A percentile compares a stretch with the other conserved stretches of the same genome.
Evolutionary conservation across 2,329 filamentous ascomycete genomes (phyloP).

Genomic region (Hysterium pulicare): DNA sequence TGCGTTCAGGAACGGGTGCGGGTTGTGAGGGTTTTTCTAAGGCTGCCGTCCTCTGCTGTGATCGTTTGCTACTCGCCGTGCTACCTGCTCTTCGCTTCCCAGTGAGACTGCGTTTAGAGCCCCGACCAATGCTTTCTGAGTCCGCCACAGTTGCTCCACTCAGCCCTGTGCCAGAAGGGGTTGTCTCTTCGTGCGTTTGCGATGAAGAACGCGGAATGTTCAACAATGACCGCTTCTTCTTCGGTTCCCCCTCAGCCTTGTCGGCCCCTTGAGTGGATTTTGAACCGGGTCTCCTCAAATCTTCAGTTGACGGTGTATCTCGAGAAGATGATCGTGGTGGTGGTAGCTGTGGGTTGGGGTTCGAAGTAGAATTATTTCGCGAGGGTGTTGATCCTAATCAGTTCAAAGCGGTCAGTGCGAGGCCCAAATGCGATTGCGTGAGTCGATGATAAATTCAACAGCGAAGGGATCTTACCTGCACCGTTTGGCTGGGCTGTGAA

Average conservation of each 20-base stretch:
- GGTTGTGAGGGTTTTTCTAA: slow-evolving; percentile 40
- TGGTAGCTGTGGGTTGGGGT: slow-evolving; percentile 17
- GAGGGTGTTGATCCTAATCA: slow-evolving; percentile 9
- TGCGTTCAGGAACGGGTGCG: slow-evolving; percentile 24
- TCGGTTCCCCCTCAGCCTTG: slow-evolving; percentile 22
- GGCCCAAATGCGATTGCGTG: background rate
- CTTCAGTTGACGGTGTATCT: slow-evolving; percentile 19
- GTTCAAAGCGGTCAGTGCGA: slow-evolving; percentile 10
- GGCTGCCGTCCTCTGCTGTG: slow-evolving; percentile 34
- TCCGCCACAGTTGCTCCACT: slow-evolving; percentile 45
- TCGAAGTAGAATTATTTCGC: slow-evolving; percentile 8
- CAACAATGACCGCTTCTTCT: slow-evolving; percentile 36
- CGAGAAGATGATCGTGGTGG: slow-evolving; percentile 23
- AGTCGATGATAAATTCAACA: background rate
- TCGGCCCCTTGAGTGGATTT: slow-evolving; percentile 14
- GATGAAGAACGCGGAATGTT: slow-evolving; percentile 33
- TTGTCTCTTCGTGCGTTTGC: slow-evolving; percentile 27
- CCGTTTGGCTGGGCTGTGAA: slow-evolving; percentile 30
- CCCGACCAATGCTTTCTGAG: slow-evolving; percentile 42
- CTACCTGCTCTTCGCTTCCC: slow-evolving; percentile 45
- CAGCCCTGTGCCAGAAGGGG: slow-evolving; percentile 38
- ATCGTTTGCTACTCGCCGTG: slow-evolving; percentile 46
- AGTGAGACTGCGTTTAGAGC: slow-evolving; percentile 46
- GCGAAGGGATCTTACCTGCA: slow-evolving; percentile 28
- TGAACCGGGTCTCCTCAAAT: slow-evolving; percentile 13